These are phyloP conservation scores for Tolypocladium pustulatum DNA, from an alignment of 2,329 filamentous ascomycete genomes.

Conservation along the genomic window DNA sequence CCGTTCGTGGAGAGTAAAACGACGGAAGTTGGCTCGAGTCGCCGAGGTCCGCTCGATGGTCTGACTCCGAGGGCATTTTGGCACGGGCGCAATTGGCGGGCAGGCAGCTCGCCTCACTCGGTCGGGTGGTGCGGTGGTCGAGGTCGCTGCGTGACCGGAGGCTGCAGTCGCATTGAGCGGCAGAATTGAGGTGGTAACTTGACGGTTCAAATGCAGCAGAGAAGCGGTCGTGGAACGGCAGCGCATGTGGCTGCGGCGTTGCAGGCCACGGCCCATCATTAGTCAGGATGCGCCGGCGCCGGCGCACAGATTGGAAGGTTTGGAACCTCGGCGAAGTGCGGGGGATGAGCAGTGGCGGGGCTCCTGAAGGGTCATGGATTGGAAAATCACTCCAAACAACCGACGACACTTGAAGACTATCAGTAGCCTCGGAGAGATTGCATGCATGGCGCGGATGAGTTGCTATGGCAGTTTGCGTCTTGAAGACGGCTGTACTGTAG, in stretches of 20 bases:
- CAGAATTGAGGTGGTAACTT: neutral
- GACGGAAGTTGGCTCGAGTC: constrained; percentile 29
- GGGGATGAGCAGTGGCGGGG: neutral
- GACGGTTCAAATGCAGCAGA: neutral
- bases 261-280: neutral
- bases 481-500: neutral
- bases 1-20: constrained; percentile 34
- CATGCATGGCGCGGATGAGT: neutral
- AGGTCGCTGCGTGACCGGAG: neutral
- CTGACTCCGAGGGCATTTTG: constrained; percentile 18
- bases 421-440: neutral
- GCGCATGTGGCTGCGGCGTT: neutral
- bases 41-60: constrained; percentile 12
- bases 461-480: neutral
- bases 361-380: neutral
- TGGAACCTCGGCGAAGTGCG: neutral
- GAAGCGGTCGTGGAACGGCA: neutral
- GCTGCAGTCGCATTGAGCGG: neutral
- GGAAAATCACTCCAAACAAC: neutral
- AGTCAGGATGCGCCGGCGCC: neutral
- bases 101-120: neutral
- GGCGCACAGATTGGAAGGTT: neutral
- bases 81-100: neutral
- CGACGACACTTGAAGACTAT: neutral
- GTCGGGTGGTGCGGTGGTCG: neutral